Base-by-base conservation (phyloP, 129 eudicot species). In the Lactuca sativa region DNA sequence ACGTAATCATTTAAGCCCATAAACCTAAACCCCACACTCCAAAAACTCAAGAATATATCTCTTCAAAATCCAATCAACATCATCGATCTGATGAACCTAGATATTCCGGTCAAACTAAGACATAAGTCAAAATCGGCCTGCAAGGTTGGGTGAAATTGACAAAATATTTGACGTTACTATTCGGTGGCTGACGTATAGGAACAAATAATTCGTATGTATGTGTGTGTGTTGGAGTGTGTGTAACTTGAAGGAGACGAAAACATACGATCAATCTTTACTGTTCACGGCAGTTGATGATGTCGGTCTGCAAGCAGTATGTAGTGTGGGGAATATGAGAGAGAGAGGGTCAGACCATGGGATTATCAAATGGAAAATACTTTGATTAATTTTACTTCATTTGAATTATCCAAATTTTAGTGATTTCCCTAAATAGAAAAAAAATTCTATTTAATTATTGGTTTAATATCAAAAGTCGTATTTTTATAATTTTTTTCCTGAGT, bases 101-200 rank as follows among this genome's bases (percentile, higher is more conserved):
- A 54, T 40, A 40, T 40, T 17, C 17, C 14, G 38, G 69, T 64
- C 55, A 64, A 64, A 43, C 12, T 4, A 40, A 17, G 67, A 62
- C 53, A 62, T 40, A 62, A 62, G 67, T 64, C 69, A 64, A 64
- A 64, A 41, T 64, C 17, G 55, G 69, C 38, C 56, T 12, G 69
- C 69, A 64, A 64, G 48, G 16, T 64, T 64, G 53, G 48, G 34
- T 64, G 52, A 43, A 64, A 43, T 43, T 43, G 69, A 64, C 38
- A 21, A 31, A 32, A 40, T 7, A 17, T 13, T 63, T 64, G 69
- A 64, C 10, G 37, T 43, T 62, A 16, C 43, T 62, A 62, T 40
- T 40, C 15, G 17, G 67, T 17, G 8, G 53, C 34, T 41, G 69
- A 48, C 30, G 36, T 5, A 43, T 64, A 25, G 10, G 43, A 17